Evolutionary conservation across 2,329 filamentous ascomycete species (phyloP).

Genomic region (Arachnopeziza araneosa): DNA sequence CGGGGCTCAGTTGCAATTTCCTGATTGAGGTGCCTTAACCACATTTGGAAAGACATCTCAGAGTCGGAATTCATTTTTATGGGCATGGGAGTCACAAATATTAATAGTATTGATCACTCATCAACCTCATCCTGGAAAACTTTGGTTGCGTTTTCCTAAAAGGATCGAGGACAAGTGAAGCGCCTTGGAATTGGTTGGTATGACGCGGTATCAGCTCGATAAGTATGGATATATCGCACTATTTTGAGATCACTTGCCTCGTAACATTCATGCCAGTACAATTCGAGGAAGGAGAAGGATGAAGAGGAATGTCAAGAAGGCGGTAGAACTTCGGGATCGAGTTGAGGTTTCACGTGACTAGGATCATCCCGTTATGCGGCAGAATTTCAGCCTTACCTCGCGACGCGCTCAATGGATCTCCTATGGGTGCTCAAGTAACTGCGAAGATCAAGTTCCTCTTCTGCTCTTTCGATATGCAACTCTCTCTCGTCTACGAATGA

Average conservation of each 20-base stretch:
- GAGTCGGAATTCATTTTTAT: not conserved
- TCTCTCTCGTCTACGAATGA: slow-evolving; percentile 14
- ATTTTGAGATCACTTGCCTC: no score
- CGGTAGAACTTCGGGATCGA: not conserved
- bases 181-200: not conserved
- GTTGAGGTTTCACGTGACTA: not conserved
- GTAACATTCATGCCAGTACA: no score
- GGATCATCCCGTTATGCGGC: not conserved
- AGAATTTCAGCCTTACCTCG: slow-evolving; percentile 13
- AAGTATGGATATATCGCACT: no score
- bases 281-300: no score
- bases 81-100: no score
- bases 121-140: no score
- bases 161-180: not conserved
- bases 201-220: not conserved
- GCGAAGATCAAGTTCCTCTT: not conserved
- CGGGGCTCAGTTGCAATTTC: not conserved
- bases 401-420: slow-evolving; percentile 3
- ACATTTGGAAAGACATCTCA: not conserved
- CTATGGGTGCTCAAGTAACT: not conserved
- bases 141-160: not conserved
- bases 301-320: no score
- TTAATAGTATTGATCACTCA: no score
- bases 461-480: slow-evolving; percentile 8
- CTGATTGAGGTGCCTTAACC: not conserved